Evolutionary conservation across 2,329 filamentous ascomycete genomes (phyloP), one percentile per base, ranked within the genome.

Genomic region (Emericellopsis cladophorae): DNA sequence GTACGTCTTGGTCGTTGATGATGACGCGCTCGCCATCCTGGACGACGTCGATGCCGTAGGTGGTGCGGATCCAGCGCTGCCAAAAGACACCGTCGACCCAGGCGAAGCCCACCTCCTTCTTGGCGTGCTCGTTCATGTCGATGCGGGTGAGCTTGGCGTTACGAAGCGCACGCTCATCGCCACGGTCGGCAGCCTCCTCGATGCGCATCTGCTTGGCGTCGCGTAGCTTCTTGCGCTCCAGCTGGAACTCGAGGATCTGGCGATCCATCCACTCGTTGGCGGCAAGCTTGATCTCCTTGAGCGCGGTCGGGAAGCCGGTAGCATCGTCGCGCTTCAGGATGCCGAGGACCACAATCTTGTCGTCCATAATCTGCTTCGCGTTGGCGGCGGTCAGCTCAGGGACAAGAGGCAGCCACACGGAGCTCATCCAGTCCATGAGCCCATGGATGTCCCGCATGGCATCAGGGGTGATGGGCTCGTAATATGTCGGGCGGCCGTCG

Each of bases 201-300:
- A 98, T 92, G 37, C 90, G 80, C 47, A 95, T 70, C 59, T 96
- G 88, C 67, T 98, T 98, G 5, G 88, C 81, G 59, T 96, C 89
- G 40, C 92, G 81, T 38, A 95, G 72, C 60, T 95, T 92, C 65
- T 95, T 87, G 43, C 90, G 74, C 62, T 96, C 90, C 14, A 93
- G 76, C 58, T 95, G 86, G 70, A 95, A 95, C 32, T 87, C 73
- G 50, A 90, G 81, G 15, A 86, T 83, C 61, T 95, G 86, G 65
- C 93, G 92, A 59, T 96, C 90, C 76, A 96, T 95, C 89, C 92
- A 98, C 60, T 96, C 92, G 45, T 89, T 74, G 8, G 92, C 92
- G 2, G 92, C 92, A 49, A 83, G 90, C 74, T 96, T 96, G 64
- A 98, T 79, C 63, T 98, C 93, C 29, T 83, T 79, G 58, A 85